Percentiles rank a stretch among this genome's conserved stretches.
Evolutionary conservation across 2,329 filamentous ascomycete species (phyloP).

Genomic region (Microdochium nivale): DNA sequence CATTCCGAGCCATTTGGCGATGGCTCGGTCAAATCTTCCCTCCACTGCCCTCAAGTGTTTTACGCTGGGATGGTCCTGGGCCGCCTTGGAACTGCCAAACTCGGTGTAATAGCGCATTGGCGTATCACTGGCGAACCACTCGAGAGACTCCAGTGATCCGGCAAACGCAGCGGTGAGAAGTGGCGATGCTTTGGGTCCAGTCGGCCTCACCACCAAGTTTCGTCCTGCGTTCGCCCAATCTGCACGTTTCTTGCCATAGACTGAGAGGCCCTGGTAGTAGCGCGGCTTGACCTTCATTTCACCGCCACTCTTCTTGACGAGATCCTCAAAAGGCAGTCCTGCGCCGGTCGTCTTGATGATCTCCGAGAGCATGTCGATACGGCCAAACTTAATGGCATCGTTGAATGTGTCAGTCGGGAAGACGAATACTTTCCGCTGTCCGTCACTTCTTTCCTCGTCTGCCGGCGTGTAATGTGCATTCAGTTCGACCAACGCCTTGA

Average conservation of each 20-base stretch:
- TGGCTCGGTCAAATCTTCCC: slow-evolving; percentile 54
- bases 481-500: slow-evolving; percentile 51
- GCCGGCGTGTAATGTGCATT: slow-evolving; percentile 32
- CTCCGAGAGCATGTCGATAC: slow-evolving; percentile 48
- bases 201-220: slow-evolving; percentile 27
- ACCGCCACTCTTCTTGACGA: slow-evolving; percentile 58
- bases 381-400: slow-evolving; percentile 35
- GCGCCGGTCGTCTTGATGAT: slow-evolving; percentile 60
- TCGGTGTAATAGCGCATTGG: slow-evolving; percentile 60
- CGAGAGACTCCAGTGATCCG: slow-evolving; percentile 57
- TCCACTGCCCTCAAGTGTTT: slow-evolving; percentile 49
- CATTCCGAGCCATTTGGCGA: slow-evolving; percentile 52
- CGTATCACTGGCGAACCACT: slow-evolving; percentile 70
- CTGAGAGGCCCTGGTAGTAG: slow-evolving; percentile 69
- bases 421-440: slow-evolving; percentile 19
- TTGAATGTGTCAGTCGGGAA: slow-evolving; percentile 33
- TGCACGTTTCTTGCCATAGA: slow-evolving; percentile 41
- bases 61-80: slow-evolving; percentile 53
- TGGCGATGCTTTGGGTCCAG: slow-evolving; percentile 42
- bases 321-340: slow-evolving; percentile 58
- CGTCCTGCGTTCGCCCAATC: slow-evolving; percentile 67
- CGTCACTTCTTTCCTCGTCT: slow-evolving; percentile 21
- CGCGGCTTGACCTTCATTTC: slow-evolving; percentile 55
- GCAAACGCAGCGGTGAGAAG: slow-evolving; percentile 47
- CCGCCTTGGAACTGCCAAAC: slow-evolving; percentile 51